phyloP scores from a whole-genome alignment of 306 rosid genomes.

The Quercus ilex region DNA sequence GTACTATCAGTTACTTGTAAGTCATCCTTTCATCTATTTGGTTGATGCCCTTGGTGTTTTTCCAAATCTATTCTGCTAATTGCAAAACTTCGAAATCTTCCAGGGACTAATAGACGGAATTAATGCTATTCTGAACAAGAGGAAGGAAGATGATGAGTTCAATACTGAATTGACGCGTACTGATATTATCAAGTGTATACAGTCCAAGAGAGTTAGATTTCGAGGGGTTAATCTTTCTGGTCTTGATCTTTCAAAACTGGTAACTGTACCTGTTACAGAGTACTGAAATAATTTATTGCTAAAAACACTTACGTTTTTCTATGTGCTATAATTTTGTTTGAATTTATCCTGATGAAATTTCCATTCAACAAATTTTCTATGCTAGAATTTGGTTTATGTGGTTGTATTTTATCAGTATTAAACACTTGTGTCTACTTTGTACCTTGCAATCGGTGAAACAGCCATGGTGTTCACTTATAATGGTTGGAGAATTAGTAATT shows the following conservation, averaged over 20 bases:
- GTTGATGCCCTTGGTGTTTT: background rate
- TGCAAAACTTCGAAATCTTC: constrained; percentile 7
- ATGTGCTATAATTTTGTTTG: background rate
- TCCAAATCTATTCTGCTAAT: background rate
- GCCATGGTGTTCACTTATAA: background rate
- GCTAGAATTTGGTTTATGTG: background rate
- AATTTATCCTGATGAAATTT: background rate
- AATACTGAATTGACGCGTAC: constrained; percentile 72
- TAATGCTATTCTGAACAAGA: constrained; percentile 39
- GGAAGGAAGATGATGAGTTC: constrained; percentile 61
- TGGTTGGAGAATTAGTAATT: too few relatives aligned
- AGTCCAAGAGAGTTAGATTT: constrained; percentile 75
- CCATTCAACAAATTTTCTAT: background rate
- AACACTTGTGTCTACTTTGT: background rate
- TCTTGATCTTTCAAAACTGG: constrained; percentile 94
- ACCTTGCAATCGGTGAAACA: background rate
- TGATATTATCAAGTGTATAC: constrained; percentile 93
- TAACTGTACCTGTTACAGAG: constrained; percentile 24
- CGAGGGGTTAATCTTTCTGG: constrained; percentile 97
- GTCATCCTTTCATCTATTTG: constrained; percentile 19
- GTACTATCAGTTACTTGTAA: constrained; percentile 82
- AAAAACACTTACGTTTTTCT: constrained; percentile 1
- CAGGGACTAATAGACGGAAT: constrained; percentile 90
- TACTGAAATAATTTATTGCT: constrained; percentile 6
- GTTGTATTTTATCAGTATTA: background rate